A percentile compares a stretch with the other conserved stretches of the same genome.
Evolutionary conservation across 139 green algal species (phyloP).

Genomic region (Chlorella sp.): DNA sequence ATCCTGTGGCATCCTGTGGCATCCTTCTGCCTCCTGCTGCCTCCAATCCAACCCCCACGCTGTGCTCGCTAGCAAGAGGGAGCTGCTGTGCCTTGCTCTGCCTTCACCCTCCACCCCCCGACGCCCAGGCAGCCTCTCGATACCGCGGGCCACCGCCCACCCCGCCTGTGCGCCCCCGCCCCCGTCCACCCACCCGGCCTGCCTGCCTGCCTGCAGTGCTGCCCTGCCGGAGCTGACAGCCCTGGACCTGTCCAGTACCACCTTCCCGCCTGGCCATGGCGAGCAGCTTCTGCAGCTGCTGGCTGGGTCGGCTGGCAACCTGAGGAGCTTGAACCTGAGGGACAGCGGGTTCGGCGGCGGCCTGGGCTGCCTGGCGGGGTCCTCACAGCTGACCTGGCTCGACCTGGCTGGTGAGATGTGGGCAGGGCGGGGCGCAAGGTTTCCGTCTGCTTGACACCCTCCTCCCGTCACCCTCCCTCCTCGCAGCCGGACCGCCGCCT

Average conservation of each 20-base stretch:
- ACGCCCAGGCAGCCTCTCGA: too few species aligned
- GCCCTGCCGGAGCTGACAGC: conserved; percentile 1
- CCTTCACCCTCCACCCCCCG: too few species aligned
- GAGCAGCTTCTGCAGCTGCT: conserved; percentile 19
- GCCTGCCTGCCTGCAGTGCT: background rate
- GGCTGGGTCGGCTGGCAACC: background rate
- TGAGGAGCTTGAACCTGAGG: background rate
- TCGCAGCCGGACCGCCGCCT: background rate
- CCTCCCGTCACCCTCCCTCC: too few species aligned
- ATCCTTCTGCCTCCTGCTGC: background rate
- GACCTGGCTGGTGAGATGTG: conserved; percentile 17
- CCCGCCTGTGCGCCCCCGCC: background rate
- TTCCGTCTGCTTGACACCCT: too few species aligned
- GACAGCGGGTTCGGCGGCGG: background rate
- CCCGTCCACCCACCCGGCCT: background rate
- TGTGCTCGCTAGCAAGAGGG: too few species aligned
- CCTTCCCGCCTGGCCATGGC: background rate
- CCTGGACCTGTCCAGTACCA: background rate
- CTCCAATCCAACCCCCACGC: background rate
- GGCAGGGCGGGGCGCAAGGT: too few species aligned
- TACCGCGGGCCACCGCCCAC: too few species aligned
- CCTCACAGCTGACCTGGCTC: background rate
- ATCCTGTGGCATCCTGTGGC: background rate
- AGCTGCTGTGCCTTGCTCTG: too few species aligned
- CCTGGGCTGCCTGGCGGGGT: background rate